Percentiles rank a stretch among this genome's conserved stretches.
Conservation (phyloP, 129 eudicot species). For the Centrapalus pauciflorus region DNA sequence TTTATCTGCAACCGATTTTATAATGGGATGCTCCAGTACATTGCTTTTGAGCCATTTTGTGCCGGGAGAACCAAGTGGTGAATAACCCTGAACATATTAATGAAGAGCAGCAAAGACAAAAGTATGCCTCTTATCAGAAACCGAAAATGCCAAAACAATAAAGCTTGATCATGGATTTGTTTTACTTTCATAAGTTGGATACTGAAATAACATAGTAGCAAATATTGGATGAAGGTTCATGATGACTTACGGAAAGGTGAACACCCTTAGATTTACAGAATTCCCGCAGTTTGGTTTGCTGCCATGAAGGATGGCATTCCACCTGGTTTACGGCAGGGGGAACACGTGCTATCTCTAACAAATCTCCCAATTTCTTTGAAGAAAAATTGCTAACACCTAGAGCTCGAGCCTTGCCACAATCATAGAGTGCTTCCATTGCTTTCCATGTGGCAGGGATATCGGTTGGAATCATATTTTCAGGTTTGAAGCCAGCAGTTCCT, state of each 20-base stretch:
- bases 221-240: not conserved
- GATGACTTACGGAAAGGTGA: constrained; percentile 52
- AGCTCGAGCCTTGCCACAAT: constrained; percentile 64
- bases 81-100: constrained; percentile 32
- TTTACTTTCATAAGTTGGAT: not conserved
- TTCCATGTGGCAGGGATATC: constrained; percentile 77
- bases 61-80: constrained; percentile 63
- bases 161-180: too few relatives aligned
- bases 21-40: constrained; percentile 39
- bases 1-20: constrained; percentile 37
- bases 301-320: constrained; percentile 84
- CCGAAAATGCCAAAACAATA: not conserved
- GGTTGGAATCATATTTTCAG: constrained; percentile 43
- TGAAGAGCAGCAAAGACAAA: not conserved
- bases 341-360: constrained; percentile 37
- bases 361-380: constrained; percentile 52
- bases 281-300: constrained; percentile 54
- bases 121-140: not conserved
- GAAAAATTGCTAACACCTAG: constrained; percentile 88
- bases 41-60: constrained; percentile 41
- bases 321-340: constrained; percentile 82
- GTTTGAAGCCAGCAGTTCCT: constrained; percentile 42
- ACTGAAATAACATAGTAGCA: not conserved
- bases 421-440: constrained; percentile 77
- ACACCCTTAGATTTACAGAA: constrained; percentile 70